Percentiles rank a stretch among this genome's conserved stretches.
Evolutionary conservation across 179 eudicot genomes (phyloP).

Genomic region (Beta corolliflora): DNA sequence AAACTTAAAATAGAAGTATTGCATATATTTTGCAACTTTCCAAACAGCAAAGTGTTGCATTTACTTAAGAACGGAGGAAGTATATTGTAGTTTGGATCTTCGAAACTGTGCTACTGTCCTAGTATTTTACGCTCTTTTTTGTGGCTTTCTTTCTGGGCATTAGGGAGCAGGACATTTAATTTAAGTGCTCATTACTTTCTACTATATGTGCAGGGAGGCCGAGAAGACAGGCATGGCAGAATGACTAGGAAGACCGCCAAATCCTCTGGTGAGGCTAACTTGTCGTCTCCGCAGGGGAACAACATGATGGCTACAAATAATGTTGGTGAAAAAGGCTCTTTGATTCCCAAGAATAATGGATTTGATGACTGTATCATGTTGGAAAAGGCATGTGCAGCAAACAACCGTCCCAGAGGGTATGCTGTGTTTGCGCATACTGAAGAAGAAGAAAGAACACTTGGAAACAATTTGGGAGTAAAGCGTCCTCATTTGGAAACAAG

Average conservation of each 20-base stretch:
- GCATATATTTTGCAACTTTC: no score
- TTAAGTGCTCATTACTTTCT: slow-evolving; percentile 10
- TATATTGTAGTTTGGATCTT: not conserved
- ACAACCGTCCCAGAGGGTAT: slow-evolving; percentile 33
- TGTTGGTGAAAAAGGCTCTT: slow-evolving; percentile 27
- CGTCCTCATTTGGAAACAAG: slow-evolving; percentile 54
- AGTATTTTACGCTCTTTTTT: not conserved
- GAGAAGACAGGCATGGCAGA: slow-evolving; percentile 41
- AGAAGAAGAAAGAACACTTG: slow-evolving; percentile 56
- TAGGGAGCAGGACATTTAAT: not conserved
- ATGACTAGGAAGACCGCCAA: slow-evolving; percentile 44
- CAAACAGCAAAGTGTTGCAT: no score
- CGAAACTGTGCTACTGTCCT: not conserved
- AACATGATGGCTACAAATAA: slow-evolving; percentile 36
- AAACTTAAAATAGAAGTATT: no score
- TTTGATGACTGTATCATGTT: slow-evolving; percentile 52
- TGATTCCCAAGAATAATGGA: slow-evolving; percentile 30
- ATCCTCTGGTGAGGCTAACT: slow-evolving; percentile 43
- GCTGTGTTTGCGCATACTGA: slow-evolving; percentile 40
- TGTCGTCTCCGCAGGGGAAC: slow-evolving; percentile 47
- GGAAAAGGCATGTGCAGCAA: slow-evolving; percentile 41
- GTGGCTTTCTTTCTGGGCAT: not conserved
- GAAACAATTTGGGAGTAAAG: slow-evolving; percentile 52
- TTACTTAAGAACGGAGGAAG: no score
- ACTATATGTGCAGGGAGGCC: slow-evolving; percentile 47